Evolutionary conservation across 352 stramenopile species (phyloP).

Genomic region (Phytophthora kernoviae): DNA sequence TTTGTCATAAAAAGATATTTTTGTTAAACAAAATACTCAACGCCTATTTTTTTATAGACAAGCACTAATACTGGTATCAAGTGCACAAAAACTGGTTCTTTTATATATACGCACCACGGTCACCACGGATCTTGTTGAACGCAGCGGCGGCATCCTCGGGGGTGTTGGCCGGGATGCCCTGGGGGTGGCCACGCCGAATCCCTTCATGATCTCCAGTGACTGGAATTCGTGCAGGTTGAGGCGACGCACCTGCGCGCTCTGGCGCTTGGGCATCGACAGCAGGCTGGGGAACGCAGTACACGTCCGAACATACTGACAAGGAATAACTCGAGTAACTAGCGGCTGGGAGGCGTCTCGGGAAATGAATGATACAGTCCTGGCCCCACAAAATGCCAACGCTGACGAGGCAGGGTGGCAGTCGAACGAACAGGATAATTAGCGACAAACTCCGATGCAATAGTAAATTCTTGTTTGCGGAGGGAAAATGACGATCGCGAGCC

Average conservation of each 20-base stretch:
- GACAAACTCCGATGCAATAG: slow-evolving; percentile 11
- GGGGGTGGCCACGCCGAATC: slow-evolving; percentile 79
- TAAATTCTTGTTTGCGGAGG: slow-evolving; percentile 11
- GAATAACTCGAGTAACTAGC: slow-evolving; percentile 12
- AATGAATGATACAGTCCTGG: slow-evolving; percentile 39
- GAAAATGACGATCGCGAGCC: neutral
- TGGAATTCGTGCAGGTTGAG: slow-evolving; percentile 96
- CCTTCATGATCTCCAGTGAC: slow-evolving; percentile 94
- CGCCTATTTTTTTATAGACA: too few species aligned
- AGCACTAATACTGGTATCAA: neutral
- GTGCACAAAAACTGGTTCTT: slow-evolving; percentile 2
- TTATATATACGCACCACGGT: slow-evolving; percentile 51
- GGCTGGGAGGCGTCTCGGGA: slow-evolving; percentile 27
- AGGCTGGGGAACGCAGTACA: slow-evolving; percentile 53
- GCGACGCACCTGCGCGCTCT: slow-evolving; percentile 76
- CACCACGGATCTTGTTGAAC: slow-evolving; percentile 81
- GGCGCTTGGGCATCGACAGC: slow-evolving; percentile 52
- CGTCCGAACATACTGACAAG: slow-evolving; percentile 57
- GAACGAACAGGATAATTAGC: neutral
- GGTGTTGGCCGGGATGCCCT: slow-evolving; percentile 74
- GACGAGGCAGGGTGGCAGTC: neutral
- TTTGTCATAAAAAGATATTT: slow-evolving; percentile 16
- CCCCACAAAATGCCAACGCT: slow-evolving; percentile 20
- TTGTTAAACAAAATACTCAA: slow-evolving; percentile 28
- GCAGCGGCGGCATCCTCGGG: slow-evolving; percentile 80